A percentile compares a stretch with the other conserved stretches of the same genome.
Evolutionary conservation across 192 early-diverging fungal genomes (phyloP).

Genomic region (Chytriomyces sp.): DNA sequence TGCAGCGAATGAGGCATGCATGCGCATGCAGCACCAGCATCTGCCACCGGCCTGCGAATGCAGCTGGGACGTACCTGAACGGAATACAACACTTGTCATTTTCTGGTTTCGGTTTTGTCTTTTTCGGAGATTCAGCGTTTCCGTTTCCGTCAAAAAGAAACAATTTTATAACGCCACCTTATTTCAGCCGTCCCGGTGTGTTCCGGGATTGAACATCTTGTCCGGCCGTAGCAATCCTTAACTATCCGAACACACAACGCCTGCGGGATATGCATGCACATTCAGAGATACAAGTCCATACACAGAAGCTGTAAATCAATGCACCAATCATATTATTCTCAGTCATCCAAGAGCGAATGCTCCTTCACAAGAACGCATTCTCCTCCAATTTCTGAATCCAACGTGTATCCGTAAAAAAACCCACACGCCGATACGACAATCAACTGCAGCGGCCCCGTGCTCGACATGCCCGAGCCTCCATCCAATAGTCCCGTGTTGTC

Average conservation of each 20-base stretch:
- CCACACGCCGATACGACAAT: constrained; percentile 92
- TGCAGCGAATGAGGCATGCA: too few relatives aligned
- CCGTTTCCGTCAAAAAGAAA: constrained; percentile 1
- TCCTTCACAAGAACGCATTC: constrained; percentile 85
- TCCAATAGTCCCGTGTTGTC: background rate
- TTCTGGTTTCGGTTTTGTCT: background rate
- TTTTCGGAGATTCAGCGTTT: background rate
- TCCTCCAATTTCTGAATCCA: constrained; percentile 87
- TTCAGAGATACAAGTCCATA: too few relatives aligned
- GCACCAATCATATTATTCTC: background rate
- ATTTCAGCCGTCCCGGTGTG: too few relatives aligned
- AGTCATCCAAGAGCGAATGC: constrained; percentile 53
- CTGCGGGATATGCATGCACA: too few relatives aligned
- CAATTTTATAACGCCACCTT: too few relatives aligned
- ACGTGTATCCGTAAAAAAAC: constrained; percentile 86
- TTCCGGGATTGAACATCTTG: too few relatives aligned
- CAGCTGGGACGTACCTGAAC: too few relatives aligned
- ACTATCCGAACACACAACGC: too few relatives aligned
- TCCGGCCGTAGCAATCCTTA: too few relatives aligned
- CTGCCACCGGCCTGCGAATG: too few relatives aligned
- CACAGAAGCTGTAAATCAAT: too few relatives aligned
- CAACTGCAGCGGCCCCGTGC: constrained; percentile 74
- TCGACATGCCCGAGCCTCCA: background rate
- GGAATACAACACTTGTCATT: background rate
- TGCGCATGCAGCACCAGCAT: too few relatives aligned